These are phyloP conservation scores for Canariomyces notabilis DNA, from an alignment of 2,329 filamentous ascomycete genomes.

Conservation along the genomic window DNA sequence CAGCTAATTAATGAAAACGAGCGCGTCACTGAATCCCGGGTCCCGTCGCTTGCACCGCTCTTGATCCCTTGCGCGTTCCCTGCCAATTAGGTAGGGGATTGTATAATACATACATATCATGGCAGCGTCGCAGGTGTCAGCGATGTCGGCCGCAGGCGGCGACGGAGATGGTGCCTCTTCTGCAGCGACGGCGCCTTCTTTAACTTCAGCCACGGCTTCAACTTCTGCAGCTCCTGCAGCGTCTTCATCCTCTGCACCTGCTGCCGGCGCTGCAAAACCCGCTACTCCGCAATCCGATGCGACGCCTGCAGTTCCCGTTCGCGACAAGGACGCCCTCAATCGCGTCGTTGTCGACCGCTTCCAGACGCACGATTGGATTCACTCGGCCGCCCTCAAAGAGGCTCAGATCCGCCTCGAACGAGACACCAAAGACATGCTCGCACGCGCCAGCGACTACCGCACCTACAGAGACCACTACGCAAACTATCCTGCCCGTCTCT, in stretches of 20 bases:
- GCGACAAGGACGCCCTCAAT: conserved; percentile 53
- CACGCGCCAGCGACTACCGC: conserved; percentile 67
- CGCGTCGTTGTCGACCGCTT: conserved; percentile 50
- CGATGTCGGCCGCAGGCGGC: conserved; percentile 25
- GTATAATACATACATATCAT: too few relatives aligned
- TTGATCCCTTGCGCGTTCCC: not conserved
- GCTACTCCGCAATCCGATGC: conserved; percentile 20
- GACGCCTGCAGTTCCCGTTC: conserved; percentile 23
- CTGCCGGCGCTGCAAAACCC: conserved; percentile 22
- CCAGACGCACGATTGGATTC: conserved; percentile 50
- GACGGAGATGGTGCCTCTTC: conserved; percentile 17
- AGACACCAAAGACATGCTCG: conserved; percentile 57
- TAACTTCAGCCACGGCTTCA: conserved; percentile 6
- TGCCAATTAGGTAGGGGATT: too few relatives aligned
- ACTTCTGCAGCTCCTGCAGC: conserved; percentile 8
- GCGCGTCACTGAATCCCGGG: too few relatives aligned
- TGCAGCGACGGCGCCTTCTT: conserved; percentile 8
- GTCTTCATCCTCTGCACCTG: too few relatives aligned
- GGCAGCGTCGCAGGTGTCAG: conserved; percentile 39
- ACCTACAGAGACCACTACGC: conserved; percentile 52
- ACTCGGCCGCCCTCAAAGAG: conserved; percentile 47
- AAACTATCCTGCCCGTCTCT: conserved; percentile 55
- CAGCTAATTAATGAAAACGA: not conserved
- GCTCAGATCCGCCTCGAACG: conserved; percentile 50
- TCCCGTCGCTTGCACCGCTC: too few relatives aligned